Base-by-base conservation (phyloP, 2,329 filamentous ascomycete genomes). In the Beauveria varroae region DNA sequence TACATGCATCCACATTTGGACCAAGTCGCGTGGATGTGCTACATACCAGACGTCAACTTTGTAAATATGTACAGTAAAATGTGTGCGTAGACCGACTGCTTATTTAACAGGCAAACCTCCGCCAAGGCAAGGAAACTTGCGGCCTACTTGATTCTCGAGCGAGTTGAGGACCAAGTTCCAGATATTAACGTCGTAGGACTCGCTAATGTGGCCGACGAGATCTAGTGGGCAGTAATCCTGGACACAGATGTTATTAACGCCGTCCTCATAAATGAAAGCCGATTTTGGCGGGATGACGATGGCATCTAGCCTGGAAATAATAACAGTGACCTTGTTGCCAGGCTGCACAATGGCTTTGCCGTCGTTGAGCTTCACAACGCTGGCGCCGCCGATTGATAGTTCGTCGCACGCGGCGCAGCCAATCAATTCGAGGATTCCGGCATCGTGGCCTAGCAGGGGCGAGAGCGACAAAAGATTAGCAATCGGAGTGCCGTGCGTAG, bases 401-500 rank as follows among this genome's bases (percentile, higher is more conserved):
- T 66, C 62, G 37, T 65, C 55, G 60, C 64, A 66, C 7, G 64
- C 62, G 12, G 52, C n/a, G 55, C 64, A 66, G 30, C 64, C 64
- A 16, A 65, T n/a, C n/a, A 54, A 57, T n/a, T 61, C 44, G 12
- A 66, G 56, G 14, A 58, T 40, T 7, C 53, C 44, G 10, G 26
- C 10, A n/a, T 51, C 28, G 3, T 24, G 16, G 50, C 57, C 61
- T 1, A 62, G 30, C 16, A 59, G 12, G 5, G 63, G 30, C 16
- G 61, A 62, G 3, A 67, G 54, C 12, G 54, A 64, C 41, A 44
- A 62, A 7, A 67, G 61, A 18, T 60, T 60, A 4, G 60, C 63
- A 46, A 67, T 54, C 12, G 55, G 58, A 37, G 67, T 68, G 30
- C 68, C 68, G 49, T 69, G 67, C 3, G 65, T 67, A 10, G 66